Evolutionary conservation across 2,329 filamentous ascomycete species (phyloP), one percentile per base, ranked within the genome.

Genomic region (Ophiostoma sp.): DNA sequence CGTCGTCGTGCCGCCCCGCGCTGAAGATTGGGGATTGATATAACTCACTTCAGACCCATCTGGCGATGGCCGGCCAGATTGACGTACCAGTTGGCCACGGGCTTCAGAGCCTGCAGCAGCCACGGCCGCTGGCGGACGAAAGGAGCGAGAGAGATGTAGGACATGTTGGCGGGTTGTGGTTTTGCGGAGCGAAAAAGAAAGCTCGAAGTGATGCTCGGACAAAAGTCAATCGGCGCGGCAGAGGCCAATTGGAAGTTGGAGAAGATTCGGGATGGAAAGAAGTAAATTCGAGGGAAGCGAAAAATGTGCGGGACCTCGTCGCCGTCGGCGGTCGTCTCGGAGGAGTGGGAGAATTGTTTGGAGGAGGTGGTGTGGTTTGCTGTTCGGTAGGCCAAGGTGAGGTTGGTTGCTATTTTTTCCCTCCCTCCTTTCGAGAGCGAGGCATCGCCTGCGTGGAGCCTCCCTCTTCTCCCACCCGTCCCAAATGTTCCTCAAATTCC

Each of bases 11-110:
- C 6, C 38, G 7, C 38, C 12, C 44, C 64, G 44, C 64, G 9
- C 9, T n/a, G 27, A 45, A n/a, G 60, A 63, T 41, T 5, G 5
- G 11, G 27, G 36, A 18, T 5, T 18, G 12, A 9, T 45, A 18
- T 9, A 49, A 70, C 70, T 69, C 70, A 73, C 72, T 40, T 69
- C 60, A 73, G 67, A 27, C 72, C 72, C 71, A 73, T 70, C 66
- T 73, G 72, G 66, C 73, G 73, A 70, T 74, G 72, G 60, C 72
- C 94, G 75, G 93, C 86, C 75, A 92, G 90, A 78, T 94, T 89
- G 81, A 82, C 82, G 83, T 98, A 98, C 92, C 92, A 97, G 77
- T 88, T 86, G 80, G 93, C 87, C 73, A 97, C 78, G 73, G 95
- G 95, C 83, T 83, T 87, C 80, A 98, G 82, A 82, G 90, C 84